A percentile compares a stretch with the other conserved stretches of the same genome.
Evolutionary conservation across 78 protist species (phyloP).

Genomic region (Dictyostelium intermedium): DNA sequence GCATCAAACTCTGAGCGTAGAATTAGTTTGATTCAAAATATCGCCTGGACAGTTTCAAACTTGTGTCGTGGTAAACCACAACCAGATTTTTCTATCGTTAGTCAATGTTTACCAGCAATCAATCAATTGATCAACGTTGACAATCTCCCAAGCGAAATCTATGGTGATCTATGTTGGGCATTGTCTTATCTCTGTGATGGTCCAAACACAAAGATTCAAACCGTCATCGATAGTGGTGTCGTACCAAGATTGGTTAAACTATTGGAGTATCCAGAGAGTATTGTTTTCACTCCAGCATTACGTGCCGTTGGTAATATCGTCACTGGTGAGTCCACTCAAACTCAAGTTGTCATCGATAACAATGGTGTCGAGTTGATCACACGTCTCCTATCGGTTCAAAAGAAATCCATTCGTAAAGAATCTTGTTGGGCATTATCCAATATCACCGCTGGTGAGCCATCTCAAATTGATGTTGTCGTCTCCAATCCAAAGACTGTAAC

Average conservation of each 20-base stretch:
- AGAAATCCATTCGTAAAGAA: slow-evolving; percentile 91
- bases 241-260: slow-evolving; percentile 89
- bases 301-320: slow-evolving; percentile 98
- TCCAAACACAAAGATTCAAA: slow-evolving; percentile 85
- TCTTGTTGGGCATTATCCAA: slow-evolving; percentile 98
- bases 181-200: slow-evolving; percentile 96
- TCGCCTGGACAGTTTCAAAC: slow-evolving; percentile 95
- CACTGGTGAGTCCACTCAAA: slow-evolving; percentile 96
- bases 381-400: background rate
- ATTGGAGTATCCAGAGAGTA: slow-evolving; percentile 24
- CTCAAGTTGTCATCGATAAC: slow-evolving; percentile 91
- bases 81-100: slow-evolving; percentile 65
- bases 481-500: slow-evolving; percentile 45
- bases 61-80: slow-evolving; percentile 83
- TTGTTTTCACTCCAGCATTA: slow-evolving; percentile 96
- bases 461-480: slow-evolving; percentile 77
- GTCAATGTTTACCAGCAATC: background rate
- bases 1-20: background rate
- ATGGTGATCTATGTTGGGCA: slow-evolving; percentile 98
- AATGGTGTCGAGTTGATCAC: slow-evolving; percentile 77
- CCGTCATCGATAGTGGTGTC: slow-evolving; percentile 87
- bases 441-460: slow-evolving; percentile 96
- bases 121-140: background rate
- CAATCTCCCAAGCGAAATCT: slow-evolving; percentile 64
- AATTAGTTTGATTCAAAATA: slow-evolving; percentile 88